These are phyloP conservation scores for Tephrocybe sp. DNA, from an alignment of 768 basidiomycete species.

Conservation along the genomic window DNA sequence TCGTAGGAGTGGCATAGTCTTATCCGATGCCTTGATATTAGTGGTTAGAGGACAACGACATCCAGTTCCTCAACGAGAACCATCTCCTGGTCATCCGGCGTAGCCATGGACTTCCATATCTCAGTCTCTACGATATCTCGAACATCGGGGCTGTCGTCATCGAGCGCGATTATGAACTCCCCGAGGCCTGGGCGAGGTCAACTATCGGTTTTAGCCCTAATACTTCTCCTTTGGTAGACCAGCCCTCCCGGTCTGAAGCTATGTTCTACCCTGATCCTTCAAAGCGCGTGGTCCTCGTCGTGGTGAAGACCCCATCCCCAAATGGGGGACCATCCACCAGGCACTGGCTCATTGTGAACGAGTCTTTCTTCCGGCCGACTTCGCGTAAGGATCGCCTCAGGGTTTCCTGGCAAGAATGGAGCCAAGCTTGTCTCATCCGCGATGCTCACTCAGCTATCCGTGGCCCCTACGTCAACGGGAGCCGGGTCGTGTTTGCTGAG, in stretches of 20 bases:
- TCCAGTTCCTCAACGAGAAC: slow-evolving; percentile 45
- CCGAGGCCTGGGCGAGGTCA: slow-evolving; percentile 48
- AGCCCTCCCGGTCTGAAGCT: slow-evolving; percentile 37
- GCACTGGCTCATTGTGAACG: slow-evolving; percentile 57
- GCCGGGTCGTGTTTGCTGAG: slow-evolving; percentile 46
- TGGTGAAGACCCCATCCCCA: slow-evolving; percentile 39
- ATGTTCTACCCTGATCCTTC: slow-evolving; percentile 60
- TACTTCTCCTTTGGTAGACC: slow-evolving; percentile 37
- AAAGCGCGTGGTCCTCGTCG: slow-evolving; percentile 47
- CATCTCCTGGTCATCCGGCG: slow-evolving; percentile 43
- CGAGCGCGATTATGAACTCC: slow-evolving; percentile 57
- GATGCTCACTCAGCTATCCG: slow-evolving; percentile 35
- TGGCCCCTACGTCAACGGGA: slow-evolving; percentile 46
- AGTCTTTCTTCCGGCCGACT: slow-evolving; percentile 48
- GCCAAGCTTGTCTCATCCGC: slow-evolving; percentile 47
- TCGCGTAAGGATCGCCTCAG: slow-evolving; percentile 41
- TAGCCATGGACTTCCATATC: slow-evolving; percentile 32
- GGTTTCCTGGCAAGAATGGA: slow-evolving; percentile 60
- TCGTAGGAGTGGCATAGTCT: background rate
- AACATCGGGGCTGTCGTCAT: slow-evolving; percentile 40
- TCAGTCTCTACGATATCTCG: slow-evolving; percentile 48
- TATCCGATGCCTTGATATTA: slow-evolving; percentile 19
- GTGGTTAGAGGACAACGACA: slow-evolving; percentile 52
- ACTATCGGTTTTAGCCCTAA: slow-evolving; percentile 51
- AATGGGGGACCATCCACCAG: slow-evolving; percentile 29